phyloP scores from a whole-genome alignment of 192 early-diverging fungal species.

The Backusella westeae region DNA sequence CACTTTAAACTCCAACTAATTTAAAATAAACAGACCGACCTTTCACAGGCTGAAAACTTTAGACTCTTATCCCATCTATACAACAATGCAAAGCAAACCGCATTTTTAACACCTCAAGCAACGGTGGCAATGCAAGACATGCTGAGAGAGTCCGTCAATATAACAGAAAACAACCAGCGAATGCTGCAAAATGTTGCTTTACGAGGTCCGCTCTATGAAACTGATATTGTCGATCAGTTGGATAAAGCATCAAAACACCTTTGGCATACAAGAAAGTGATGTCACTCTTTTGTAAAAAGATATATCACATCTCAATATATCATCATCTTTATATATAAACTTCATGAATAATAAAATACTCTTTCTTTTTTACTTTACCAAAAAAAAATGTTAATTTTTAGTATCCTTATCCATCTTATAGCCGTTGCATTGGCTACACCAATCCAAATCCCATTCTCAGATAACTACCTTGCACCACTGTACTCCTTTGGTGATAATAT shows the following conservation, averaged over 20 bases:
- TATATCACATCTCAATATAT: not conserved
- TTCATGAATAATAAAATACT: not conserved
- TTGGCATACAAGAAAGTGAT: not conserved
- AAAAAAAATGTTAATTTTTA: not conserved
- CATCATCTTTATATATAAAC: not conserved
- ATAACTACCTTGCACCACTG: slow-evolving; percentile 50
- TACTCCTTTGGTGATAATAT: slow-evolving; percentile 58
- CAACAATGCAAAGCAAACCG: not conserved
- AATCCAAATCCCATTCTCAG: not conserved
- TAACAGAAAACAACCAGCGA: not conserved
- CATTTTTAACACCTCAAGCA: not conserved
- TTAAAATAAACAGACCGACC: not conserved
- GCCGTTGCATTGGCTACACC: slow-evolving; percentile 9
- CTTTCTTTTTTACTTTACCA: no score
- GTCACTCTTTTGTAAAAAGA: not conserved
- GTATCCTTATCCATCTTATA: slow-evolving; percentile 2
- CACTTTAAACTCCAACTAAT: not conserved
- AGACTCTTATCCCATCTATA: not conserved
- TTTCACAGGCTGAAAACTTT: not conserved
- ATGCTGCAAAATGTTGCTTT: slow-evolving; percentile 5
- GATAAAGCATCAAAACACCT: not conserved
- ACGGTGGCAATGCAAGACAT: not conserved
- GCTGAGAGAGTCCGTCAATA: not conserved
- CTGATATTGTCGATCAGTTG: not conserved
- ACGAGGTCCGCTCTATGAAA: not conserved